Evolutionary conservation across 805 yeast genomes (phyloP).

Genomic region (Komagataella pastoris): DNA sequence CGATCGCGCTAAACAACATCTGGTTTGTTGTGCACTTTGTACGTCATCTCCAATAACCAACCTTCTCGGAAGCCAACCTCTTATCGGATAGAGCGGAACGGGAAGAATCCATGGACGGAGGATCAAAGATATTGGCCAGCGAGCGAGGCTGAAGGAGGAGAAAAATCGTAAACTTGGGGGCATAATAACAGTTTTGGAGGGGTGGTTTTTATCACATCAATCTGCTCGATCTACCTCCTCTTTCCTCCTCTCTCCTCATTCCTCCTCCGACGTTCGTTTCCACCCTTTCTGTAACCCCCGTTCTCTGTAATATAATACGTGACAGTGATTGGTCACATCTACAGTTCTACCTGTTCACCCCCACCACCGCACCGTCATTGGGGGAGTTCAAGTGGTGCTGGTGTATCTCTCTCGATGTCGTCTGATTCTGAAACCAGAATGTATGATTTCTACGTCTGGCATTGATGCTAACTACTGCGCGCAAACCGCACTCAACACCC

Average conservation of each 20-base stretch:
- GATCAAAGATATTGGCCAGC: background rate
- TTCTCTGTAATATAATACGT: background rate
- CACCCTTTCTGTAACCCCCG: background rate
- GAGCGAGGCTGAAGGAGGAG: background rate
- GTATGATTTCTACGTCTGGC: background rate
- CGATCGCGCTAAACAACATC: background rate
- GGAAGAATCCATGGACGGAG: background rate
- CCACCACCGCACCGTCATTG: background rate
- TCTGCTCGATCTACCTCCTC: background rate
- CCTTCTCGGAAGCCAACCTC: background rate
- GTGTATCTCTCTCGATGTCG: background rate
- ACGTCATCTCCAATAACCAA: background rate
- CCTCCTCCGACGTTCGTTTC: background rate
- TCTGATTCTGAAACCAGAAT: background rate
- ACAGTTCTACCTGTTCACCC: background rate
- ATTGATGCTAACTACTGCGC: background rate
- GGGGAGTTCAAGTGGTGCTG: background rate
- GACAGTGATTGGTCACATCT: background rate
- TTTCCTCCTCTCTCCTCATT: background rate
- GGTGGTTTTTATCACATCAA: background rate
- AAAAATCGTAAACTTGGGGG: background rate
- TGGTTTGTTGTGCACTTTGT: background rate
- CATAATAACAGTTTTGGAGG: background rate
- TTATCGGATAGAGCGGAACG: background rate
- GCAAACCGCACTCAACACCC: background rate